Conservation (phyloP, 768 basidiomycete genomes). For the Dacryopinax spathularia region DNA sequence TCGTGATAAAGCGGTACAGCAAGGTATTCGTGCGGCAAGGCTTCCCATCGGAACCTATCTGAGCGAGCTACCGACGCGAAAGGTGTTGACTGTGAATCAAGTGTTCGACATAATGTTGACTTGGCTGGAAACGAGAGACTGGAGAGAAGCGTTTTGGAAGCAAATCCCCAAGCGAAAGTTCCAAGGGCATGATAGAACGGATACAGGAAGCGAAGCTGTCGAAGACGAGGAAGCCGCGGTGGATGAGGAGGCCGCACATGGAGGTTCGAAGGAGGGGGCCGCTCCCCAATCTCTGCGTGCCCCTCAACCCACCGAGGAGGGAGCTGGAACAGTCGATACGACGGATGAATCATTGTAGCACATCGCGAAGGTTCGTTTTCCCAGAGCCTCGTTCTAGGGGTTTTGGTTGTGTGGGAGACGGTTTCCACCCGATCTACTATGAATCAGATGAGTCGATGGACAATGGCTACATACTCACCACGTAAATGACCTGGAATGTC, state of each 20-base stretch:
- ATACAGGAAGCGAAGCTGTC: conserved; percentile 12
- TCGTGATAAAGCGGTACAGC: conserved; percentile 62
- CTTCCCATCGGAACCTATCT: conserved; percentile 92
- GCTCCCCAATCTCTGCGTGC: too few relatives aligned
- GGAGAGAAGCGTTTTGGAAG: conserved; percentile 74
- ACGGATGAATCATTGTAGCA: conserved; percentile 27
- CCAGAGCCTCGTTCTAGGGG: conserved; percentile 51
- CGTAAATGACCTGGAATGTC: conserved; percentile 90
- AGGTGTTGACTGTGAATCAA: conserved; percentile 95
- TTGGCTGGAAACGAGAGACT: conserved; percentile 74
- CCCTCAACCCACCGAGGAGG: too few relatives aligned
- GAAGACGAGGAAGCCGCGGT: conserved; percentile 10
- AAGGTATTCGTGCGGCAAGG: conserved; percentile 68
- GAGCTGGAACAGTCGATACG: background rate
- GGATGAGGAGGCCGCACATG: background rate
- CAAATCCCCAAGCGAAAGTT: conserved; percentile 92
- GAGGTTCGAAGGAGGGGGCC: conserved; percentile 12
- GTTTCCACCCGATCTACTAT: conserved; percentile 70
- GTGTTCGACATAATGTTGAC: conserved; percentile 82
- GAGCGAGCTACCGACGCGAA: conserved; percentile 69
- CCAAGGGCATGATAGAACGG: conserved; percentile 16
- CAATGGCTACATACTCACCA: conserved; percentile 37
- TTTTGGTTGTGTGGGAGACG: conserved; percentile 49
- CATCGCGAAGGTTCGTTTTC: conserved; percentile 46
- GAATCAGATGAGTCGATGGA: background rate